phyloP scores from a whole-genome alignment of 208 protist species.

The Perkinsela sp. region DNA sequence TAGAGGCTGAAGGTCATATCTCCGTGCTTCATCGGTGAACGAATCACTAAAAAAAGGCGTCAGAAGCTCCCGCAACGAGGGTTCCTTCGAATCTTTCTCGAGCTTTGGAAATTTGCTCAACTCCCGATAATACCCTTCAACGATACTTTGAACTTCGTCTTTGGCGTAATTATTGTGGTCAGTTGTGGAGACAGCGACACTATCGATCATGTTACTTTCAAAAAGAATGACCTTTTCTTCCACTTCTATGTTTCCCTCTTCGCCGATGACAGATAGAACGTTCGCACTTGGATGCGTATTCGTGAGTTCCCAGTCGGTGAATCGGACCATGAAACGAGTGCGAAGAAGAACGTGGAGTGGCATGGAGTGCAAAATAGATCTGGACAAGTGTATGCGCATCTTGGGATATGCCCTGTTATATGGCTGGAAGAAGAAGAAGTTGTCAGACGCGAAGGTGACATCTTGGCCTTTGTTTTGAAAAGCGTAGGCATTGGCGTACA shows the following conservation, averaged over 20 bases:
- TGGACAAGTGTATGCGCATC: slow-evolving; percentile 24
- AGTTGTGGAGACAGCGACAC: slow-evolving; percentile 2
- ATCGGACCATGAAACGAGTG: slow-evolving; percentile 69
- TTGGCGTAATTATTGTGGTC: slow-evolving; percentile 6
- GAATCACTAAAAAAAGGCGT: not conserved
- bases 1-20: slow-evolving; percentile 43
- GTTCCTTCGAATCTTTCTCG: not conserved
- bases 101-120: not conserved
- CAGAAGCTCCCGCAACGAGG: not conserved
- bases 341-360: slow-evolving; percentile 38
- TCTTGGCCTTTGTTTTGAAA: not conserved
- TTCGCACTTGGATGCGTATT: slow-evolving; percentile 69
- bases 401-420: slow-evolving; percentile 54
- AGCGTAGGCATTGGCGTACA: not conserved
- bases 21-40: not conserved
- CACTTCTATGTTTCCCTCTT: slow-evolving; percentile 69
- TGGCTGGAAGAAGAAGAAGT: slow-evolving; percentile 35
- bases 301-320: slow-evolving; percentile 70
- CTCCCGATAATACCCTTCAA: not conserved
- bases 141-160: slow-evolving; percentile 3
- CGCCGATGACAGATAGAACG: slow-evolving; percentile 66
- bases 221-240: slow-evolving; percentile 71
- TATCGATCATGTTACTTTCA: slow-evolving; percentile 45
- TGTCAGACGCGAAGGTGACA: slow-evolving; percentile 1
- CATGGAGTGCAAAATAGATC: slow-evolving; percentile 9